Evolutionary conservation across 257 asterid genomes (phyloP), one percentile per base, ranked within the genome.

Genomic region (Ilex asprella): DNA sequence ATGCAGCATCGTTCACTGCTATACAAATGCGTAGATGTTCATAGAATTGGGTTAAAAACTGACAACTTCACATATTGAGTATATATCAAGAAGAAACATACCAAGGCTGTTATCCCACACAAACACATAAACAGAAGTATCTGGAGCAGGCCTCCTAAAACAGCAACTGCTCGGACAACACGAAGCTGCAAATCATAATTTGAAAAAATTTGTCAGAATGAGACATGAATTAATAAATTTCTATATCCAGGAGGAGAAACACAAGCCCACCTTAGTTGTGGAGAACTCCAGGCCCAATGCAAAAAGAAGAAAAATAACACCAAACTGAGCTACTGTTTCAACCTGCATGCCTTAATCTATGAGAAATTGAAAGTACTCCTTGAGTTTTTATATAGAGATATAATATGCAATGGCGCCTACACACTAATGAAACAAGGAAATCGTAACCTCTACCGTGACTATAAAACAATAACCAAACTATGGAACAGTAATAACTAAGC

Each of bases 271-370:
- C 96, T 88, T 88, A 66, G 83, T 88, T 59, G 86, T 73, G 31
- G 96, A 88, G 78, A 88, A 86, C 67, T 88, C 96, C 81, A 88
- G 73, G 67, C 96, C 96, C 77, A 88, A 62, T 10, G 96, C 95
- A 67, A 84, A 86, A 66, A 88, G 96, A 75, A 88, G 93, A 79
- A 88, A 88, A 65, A 88, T 82, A 67, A 88, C 93, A 67, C 96
- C 96, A 61, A 88, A 86, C 63, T 88, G 96, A 55, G 96, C 95
- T 63, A 86, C 93, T 10, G 96, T 84, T 76, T 86, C 96, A 58
- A 88, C 95, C 95, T 88, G 85, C 73, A 75, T 29, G 68, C 64
- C 47, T 31, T 47, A 56, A 63, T 55, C 50, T 39, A 32, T 41
- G 52, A 61, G 64, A 71, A 66, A 43, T 64, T 65, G 63, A 51